Percentiles rank a stretch among this genome's conserved stretches.
Evolutionary conservation across 768 basidiomycete species (phyloP).

Genomic region (Rhodosporidiobolus sp.): DNA sequence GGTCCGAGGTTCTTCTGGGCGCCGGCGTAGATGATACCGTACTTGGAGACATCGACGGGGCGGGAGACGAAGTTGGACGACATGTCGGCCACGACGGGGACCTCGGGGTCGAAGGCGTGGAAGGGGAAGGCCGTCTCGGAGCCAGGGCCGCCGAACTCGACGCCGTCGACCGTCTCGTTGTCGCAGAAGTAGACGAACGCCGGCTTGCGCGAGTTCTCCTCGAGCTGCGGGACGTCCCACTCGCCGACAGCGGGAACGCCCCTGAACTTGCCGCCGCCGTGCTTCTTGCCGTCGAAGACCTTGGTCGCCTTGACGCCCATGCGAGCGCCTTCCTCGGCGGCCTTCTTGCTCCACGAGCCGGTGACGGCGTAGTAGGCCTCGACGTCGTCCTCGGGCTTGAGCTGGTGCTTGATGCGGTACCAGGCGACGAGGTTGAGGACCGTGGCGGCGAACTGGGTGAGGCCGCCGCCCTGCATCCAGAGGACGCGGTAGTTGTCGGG

Average conservation of each 20-base stretch:
- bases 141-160: constrained; percentile 65
- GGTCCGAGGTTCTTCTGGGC: constrained; percentile 98
- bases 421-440: constrained; percentile 87
- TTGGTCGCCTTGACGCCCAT: constrained; percentile 64
- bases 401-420: constrained; percentile 70
- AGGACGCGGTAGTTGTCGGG: constrained; percentile 80
- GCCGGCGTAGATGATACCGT: constrained; percentile 92
- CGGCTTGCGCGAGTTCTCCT: constrained; percentile 55
- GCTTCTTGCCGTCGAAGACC: constrained; percentile 64
- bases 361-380: constrained; percentile 84
- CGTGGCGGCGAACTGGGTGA: constrained; percentile 84
- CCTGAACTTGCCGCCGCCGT: constrained; percentile 54
- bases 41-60: constrained; percentile 67
- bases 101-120: constrained; percentile 48
- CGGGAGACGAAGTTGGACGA: constrained; percentile 96
- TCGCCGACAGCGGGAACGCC: constrained; percentile 66
- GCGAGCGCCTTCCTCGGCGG: constrained; percentile 73
- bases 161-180: constrained; percentile 96
- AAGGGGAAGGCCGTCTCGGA: constrained; percentile 69
- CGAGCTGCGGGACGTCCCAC: constrained; percentile 64
- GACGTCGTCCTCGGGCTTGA: constrained; percentile 56
- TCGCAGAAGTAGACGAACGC: constrained; percentile 97
- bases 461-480: constrained; percentile 92
- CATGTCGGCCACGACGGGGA: constrained; percentile 88
- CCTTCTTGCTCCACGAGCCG: constrained; percentile 87